phyloP scores from a whole-genome alignment of 352 stramenopile species.

The Phytopythium vexans region DNA sequence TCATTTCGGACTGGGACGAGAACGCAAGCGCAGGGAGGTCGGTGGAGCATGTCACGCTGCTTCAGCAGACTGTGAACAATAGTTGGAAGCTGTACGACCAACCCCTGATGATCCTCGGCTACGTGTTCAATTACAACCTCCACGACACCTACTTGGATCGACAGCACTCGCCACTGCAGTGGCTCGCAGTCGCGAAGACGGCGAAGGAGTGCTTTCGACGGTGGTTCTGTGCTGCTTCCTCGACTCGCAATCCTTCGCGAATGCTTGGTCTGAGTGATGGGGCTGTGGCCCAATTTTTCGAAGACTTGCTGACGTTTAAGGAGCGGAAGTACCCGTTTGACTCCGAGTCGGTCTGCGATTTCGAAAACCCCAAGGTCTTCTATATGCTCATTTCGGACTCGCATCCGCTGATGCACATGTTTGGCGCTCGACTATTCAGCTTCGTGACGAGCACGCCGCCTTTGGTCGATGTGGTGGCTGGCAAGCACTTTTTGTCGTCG shows the following conservation, averaged over 20 bases:
- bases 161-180: constrained; percentile 55
- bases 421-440: constrained; percentile 69
- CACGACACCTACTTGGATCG: constrained; percentile 39
- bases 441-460: constrained; percentile 55
- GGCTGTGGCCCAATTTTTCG: constrained; percentile 56
- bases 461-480: constrained; percentile 33
- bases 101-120: constrained; percentile 63
- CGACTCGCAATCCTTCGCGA: constrained; percentile 19
- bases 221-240: constrained; percentile 57
- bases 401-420: constrained; percentile 72
- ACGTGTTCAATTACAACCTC: constrained; percentile 77
- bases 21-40: constrained; percentile 38
- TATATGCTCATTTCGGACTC: constrained; percentile 78
- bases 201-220: constrained; percentile 70
- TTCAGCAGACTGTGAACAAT: constrained; percentile 56
- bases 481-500: constrained; percentile 57
- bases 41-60: constrained; percentile 52
- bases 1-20: constrained; percentile 71
- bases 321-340: constrained; percentile 79
- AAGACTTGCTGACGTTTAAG: constrained; percentile 73
- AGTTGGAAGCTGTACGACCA: constrained; percentile 81
- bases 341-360: constrained; percentile 64
- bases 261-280: constrained; percentile 47
- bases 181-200: constrained; percentile 73
- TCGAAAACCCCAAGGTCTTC: constrained; percentile 70